Evolutionary conservation across 1,284 basidiomycete genomes (phyloP).

Genomic region (Ceratobasidium papillatum): DNA sequence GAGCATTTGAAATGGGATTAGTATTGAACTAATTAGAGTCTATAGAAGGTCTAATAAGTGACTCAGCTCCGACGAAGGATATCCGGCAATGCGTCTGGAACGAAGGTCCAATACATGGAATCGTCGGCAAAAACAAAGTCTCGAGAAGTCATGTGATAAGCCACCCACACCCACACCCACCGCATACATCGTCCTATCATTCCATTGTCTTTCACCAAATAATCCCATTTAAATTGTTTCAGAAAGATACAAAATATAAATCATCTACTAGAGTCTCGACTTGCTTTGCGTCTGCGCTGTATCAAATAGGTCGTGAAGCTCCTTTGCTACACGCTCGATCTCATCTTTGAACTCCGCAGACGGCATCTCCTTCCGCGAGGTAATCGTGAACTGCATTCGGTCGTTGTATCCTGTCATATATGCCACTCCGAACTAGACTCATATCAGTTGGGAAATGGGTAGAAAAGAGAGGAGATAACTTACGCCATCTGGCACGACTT

Average conservation of each 20-base stretch:
- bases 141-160: background rate
- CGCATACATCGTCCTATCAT: background rate
- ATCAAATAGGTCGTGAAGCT: slow-evolving; percentile 66
- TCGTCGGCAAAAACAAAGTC: background rate
- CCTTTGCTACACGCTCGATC: slow-evolving; percentile 70
- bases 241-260: background rate
- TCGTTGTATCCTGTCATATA: slow-evolving; percentile 77
- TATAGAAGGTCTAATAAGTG: background rate
- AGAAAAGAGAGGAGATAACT: background rate
- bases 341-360: slow-evolving; percentile 72
- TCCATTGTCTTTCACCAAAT: background rate
- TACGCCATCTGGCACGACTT: slow-evolving; percentile 73
- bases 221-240: background rate
- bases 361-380: slow-evolving; percentile 78
- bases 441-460: background rate
- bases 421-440: slow-evolving; percentile 67
- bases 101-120: background rate
- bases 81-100: background rate
- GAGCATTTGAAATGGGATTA: background rate
- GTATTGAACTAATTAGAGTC: background rate
- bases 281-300: slow-evolving; percentile 49
- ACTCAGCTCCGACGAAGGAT: background rate
- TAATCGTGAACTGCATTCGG: slow-evolving; percentile 81
- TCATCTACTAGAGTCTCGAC: slow-evolving; percentile 46
- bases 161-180: background rate